Evolutionary conservation across 495 filamentous ascomycete species (phyloP), one percentile per base, ranked within the genome.

Genomic region (Lasiosphaeria miniovina): DNA sequence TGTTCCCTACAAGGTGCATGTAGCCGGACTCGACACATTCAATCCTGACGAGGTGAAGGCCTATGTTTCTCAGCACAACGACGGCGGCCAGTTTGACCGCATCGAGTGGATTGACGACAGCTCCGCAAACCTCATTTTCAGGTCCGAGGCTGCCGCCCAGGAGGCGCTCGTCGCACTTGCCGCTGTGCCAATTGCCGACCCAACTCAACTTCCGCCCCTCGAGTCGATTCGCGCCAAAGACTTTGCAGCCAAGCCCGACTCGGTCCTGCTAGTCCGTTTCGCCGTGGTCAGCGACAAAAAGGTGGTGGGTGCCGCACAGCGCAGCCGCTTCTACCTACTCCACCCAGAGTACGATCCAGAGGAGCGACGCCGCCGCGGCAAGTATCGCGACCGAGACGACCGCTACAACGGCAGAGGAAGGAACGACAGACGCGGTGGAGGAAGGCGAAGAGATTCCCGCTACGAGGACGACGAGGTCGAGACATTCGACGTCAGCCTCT

Each of bases 61-160:
- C 61, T 98, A 89, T 64, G 81, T 88, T 3, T 55, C 69, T 4
- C 82, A 89, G 55, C 83, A 92, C 70, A 90, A 84, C 66, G 66
- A 80, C 12, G 62, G 71, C 4, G 75, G 82, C 12, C 63, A 68
- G 6, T 81, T 88, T 35, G 68, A 76, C 31, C 82, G 83, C 17
- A 75, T 97, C 63, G 90, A 97, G 73, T 98, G 94, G 94, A 93
- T 98, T 61, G 89, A 98, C 65, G 94, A 98, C 70, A 88, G 84
- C 15, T 94, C 92, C 0, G 90, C 91, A 60, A 97, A 96, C 64
- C 70, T 96, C 36, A 68, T 93, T 48, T 98, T 91, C 77, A 82
- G 79, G 32, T 73, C 88, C 17, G 84, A 87, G n/a, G 57, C 58
- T 10, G 68, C 80, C n/a, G 93, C 93, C 0, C 65, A 80, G 3